Base-by-base conservation (phyloP, 2,329 filamentous ascomycete species). In the Phaeosphaeria sp. region DNA sequence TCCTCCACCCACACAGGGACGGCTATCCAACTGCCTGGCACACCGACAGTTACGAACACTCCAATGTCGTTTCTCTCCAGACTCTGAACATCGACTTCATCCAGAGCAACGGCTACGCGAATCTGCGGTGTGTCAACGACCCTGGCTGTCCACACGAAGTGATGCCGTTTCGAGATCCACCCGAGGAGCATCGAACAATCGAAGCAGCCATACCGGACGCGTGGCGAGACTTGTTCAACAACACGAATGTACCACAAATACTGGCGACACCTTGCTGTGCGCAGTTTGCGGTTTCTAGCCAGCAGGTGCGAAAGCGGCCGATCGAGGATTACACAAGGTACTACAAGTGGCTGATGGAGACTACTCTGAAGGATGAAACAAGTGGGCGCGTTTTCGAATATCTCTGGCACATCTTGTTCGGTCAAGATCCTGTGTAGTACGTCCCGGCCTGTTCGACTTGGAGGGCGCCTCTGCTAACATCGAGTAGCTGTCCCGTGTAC, bases 211-310 rank as follows among this genome's bases (percentile, higher is more conserved):
- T 69, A 59, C 36, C 56, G 3, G 49, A 49, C 9, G 66, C 64
- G 21, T 71, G 66, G 68, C 40, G 47, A 3, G 50, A 67, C 15
- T 57, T 68, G 18, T 60, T 64, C 36, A 58, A 54, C 13, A 55
- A 59, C 1, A 55, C 45, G 5, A 42, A 64, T 43, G 61, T 64
- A 27, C 65, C 65, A 33, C 48, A 55, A 1, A 33, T 61, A 20
- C 76, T 85, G 6, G 82, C 78, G 1, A 77, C 78, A 2, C 77
- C 78, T 15, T 85, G 82, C 63, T 84, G 74, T 61, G 71, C 72
- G 11, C 70, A 77, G 39, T 78, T 78, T 56, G 75, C 75, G 5
- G 75, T 77, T 9, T 69, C 64, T n/a, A 61, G 60, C 18, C 59
- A 63, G 24, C 69, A 75, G 55, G 61, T 78, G 8, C 55, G 57